Conservation (phyloP, 108 stramenopile species). For the Discostella stelligeroides region DNA sequence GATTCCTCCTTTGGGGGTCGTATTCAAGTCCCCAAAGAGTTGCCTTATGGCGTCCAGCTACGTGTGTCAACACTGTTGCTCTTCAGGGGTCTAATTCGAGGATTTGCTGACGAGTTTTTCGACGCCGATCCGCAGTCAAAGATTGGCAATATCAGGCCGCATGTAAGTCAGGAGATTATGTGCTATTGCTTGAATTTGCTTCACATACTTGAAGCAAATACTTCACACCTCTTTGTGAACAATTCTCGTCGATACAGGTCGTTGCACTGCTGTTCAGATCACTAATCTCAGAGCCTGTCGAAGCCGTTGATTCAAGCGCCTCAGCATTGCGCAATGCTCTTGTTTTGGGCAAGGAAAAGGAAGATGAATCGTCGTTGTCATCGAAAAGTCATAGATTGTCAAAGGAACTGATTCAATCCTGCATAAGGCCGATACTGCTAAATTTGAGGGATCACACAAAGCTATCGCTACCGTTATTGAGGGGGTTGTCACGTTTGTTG, state of each 20-base stretch:
- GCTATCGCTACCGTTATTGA: conserved; percentile 66
- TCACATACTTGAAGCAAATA: too few relatives aligned
- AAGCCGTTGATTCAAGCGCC: conserved; percentile 65
- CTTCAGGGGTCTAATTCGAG: conserved; percentile 66
- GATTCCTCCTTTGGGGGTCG: conserved; percentile 29
- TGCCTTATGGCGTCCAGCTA: conserved; percentile 74
- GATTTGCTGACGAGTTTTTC: conserved; percentile 70
- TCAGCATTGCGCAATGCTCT: conserved; percentile 73
- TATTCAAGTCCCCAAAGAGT: conserved; percentile 61
- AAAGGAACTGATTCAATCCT: conserved; percentile 85
- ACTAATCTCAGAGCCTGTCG: conserved; percentile 62
- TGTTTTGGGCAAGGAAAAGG: conserved; percentile 52
- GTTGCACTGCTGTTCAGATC: conserved; percentile 82
- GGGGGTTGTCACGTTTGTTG: conserved; percentile 72
- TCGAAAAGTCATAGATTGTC: conserved; percentile 61
- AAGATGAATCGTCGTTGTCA: conserved; percentile 18
- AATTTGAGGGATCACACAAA: conserved; percentile 81
- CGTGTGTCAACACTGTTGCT: conserved; percentile 73
- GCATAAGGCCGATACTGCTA: conserved; percentile 80
- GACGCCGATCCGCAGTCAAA: conserved; percentile 62
- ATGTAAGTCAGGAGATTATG: too few relatives aligned
- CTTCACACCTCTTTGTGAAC: too few relatives aligned
- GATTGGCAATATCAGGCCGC: conserved; percentile 71
- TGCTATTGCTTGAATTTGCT: too few relatives aligned
- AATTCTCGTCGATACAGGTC: conserved; percentile 56